Base-by-base conservation (phyloP, 768 basidiomycete genomes). In the Sarcodon sp. region DNA sequence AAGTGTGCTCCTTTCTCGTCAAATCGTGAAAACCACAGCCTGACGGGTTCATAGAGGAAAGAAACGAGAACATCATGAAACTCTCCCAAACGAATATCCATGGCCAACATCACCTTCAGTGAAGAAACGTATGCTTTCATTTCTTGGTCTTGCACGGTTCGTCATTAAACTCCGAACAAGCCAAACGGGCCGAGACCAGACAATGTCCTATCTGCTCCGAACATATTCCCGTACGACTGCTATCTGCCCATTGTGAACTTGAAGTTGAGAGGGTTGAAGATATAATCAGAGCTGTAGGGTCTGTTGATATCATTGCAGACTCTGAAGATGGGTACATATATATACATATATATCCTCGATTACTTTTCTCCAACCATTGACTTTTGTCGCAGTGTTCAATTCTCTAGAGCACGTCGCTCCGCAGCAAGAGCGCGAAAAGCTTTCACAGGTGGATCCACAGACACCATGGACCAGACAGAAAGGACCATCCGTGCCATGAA, bases 161-260 rank as follows among this genome's bases (percentile, higher is more conserved):
- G 21, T 27, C 21, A 45, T 49, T 27, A 27, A 27, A 27, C 21
- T 27, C 21, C 21, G 21, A 27, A 27, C 4, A 27, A 86, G 83
- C 71, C 3, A 84, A 78, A 60, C 76, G 80, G 39, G 85, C 81
- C 13, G 85, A 87, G 58, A 89, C 83, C 2, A 70, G 78, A 49
- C 67, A 68, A 50, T 90, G 87, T 57, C 87, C 87, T 1, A 75
- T 83, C 35, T 90, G 87, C 63, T 65, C 71, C 11, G 86, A 89
- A 59, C 59, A 59, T 35, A 82, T 90, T 37, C 86, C 87, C 11
- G 57, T 87, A 18, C 79, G 86, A 10, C 69, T 88, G n/a, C 68
- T 89, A 12, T 69, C 68, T 3, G 69, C 66, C 48, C 87, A 89
- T 54, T 70, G 73, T 3, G 70, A 69, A 37, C 69, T 88, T 27